Evolutionary conservation across 1,284 basidiomycete species (phyloP), one percentile per base, ranked within the genome.

Genomic region (Takashimella koratensis): DNA sequence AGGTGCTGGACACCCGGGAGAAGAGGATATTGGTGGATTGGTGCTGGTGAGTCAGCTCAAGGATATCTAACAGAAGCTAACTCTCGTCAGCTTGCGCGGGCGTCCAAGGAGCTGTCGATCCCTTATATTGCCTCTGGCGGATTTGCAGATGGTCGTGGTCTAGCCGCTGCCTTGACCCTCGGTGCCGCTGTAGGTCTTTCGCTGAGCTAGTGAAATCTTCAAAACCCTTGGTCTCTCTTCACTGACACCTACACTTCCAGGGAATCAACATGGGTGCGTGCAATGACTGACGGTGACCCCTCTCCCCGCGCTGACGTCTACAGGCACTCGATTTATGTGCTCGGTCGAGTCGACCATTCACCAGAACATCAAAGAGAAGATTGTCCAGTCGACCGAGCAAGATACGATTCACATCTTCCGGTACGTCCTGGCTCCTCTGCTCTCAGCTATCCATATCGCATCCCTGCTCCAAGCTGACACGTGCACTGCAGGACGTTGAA

Each of bases 91-190:
- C 80, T 94, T 47, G 93, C 93, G 2, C 83, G 91, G 50, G 91
- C 94, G 1, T 88, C 87, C 2, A 84, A 90, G 66, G 88, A 94
- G 65, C 79, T 96, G 54, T 84, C 84, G 50, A 80, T 88, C 45
- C 93, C 93, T 4, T 97, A 85, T 73, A 84, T 97, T 60, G 90
- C 93, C 1, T 94, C 90, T 2, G 92, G 92, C 23, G 92, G 89
- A 19, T 80, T 91, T 60, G 89, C 86, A 19, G 86, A 92, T 74
- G 84, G 83, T 3, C 84, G 87, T 26, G 92, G 93, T 3, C 78
- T 96, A 52, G 91, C 86, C 12, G 85, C 87, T 24, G 86, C 86
- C 4, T 78, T 97, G 45, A 83, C 90, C 5, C 78, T 96, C 3
- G 93, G 94, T 52, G 90, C 92, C 52, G 79, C 80, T 42, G 87